A percentile compares a stretch with the other conserved stretches of the same genome.
phyloP scores from a whole-genome alignment of 208 protist genomes.

The Trypanosoma grayi region DNA sequence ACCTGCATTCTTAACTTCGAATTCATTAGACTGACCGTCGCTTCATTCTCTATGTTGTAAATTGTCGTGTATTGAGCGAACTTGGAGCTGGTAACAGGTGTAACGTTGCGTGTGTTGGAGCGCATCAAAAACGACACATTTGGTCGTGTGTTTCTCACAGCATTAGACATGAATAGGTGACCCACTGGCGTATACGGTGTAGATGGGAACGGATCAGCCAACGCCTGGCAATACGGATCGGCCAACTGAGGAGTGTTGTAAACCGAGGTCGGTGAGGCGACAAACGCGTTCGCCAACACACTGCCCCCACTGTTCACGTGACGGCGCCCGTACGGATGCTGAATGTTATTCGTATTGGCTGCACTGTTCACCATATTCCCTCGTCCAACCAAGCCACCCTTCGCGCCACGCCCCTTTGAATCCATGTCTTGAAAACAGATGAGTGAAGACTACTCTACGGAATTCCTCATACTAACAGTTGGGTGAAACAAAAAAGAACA shows the following conservation, averaged over 20 bases:
- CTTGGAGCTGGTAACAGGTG: constrained; percentile 78
- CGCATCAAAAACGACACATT: constrained; percentile 69
- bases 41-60: constrained; percentile 79
- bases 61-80: constrained; percentile 87
- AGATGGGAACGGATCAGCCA: constrained; percentile 69
- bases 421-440: constrained; percentile 15
- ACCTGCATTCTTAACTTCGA: constrained; percentile 67
- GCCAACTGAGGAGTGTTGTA: constrained; percentile 69
- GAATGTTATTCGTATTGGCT: constrained; percentile 1
- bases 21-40: constrained; percentile 51
- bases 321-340: constrained; percentile 22
- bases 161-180: constrained; percentile 72
- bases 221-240: constrained; percentile 59
- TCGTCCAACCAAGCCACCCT: constrained; percentile 16
- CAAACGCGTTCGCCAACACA: constrained; percentile 15
- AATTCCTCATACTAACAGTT: constrained; percentile 4
- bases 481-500: constrained; percentile 17
- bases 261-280: constrained; percentile 24
- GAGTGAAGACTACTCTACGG: background rate
- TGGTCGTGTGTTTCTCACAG: constrained; percentile 49
- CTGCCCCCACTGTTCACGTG: constrained; percentile 16
- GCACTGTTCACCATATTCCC: constrained; percentile 15
- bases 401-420: constrained; percentile 23
- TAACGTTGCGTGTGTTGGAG: constrained; percentile 50
- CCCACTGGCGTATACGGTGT: constrained; percentile 77